Conservation (phyloP, 495 filamentous ascomycete genomes). For the Hypomontagnella monticulosa region DNA sequence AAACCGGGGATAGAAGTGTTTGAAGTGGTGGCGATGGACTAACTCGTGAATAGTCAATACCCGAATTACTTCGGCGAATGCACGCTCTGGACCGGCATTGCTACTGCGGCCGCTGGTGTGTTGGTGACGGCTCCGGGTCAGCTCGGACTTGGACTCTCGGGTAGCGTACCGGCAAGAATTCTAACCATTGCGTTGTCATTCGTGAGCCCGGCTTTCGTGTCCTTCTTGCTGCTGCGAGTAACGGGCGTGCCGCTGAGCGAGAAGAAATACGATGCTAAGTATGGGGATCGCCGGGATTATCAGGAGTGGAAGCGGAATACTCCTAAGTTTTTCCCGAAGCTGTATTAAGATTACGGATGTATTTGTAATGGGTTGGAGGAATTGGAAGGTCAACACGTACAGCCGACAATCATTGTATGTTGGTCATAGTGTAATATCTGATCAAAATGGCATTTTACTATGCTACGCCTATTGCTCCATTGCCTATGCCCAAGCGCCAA, state of each 20-base stretch:
- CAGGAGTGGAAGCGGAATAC: conserved; percentile 72
- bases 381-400: no score
- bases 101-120: conserved; percentile 60
- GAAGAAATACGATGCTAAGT: conserved; percentile 71
- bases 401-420: background rate
- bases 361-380: background rate
- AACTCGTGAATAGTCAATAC: conserved; percentile 55
- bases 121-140: conserved; percentile 55
- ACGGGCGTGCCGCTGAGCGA: conserved; percentile 69
- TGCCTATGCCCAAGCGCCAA: conserved; percentile 25
- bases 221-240: conserved; percentile 68
- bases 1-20: no score
- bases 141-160: conserved; percentile 61
- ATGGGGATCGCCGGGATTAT: conserved; percentile 70
- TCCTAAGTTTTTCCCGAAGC: conserved; percentile 71
- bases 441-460: conserved; percentile 12
- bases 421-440: background rate
- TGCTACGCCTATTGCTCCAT: conserved; percentile 20
- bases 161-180: conserved; percentile 46
- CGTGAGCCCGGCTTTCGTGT: conserved; percentile 69
- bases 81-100: conserved; percentile 71
- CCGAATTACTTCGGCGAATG: conserved; percentile 76
- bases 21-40: background rate
- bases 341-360: conserved; percentile 47
- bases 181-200: conserved; percentile 58